A percentile compares a stretch with the other conserved stretches of the same genome.
These are phyloP conservation scores for Lavandula angustifolia DNA, from an alignment of 257 asterid species.

Conservation along the genomic window DNA sequence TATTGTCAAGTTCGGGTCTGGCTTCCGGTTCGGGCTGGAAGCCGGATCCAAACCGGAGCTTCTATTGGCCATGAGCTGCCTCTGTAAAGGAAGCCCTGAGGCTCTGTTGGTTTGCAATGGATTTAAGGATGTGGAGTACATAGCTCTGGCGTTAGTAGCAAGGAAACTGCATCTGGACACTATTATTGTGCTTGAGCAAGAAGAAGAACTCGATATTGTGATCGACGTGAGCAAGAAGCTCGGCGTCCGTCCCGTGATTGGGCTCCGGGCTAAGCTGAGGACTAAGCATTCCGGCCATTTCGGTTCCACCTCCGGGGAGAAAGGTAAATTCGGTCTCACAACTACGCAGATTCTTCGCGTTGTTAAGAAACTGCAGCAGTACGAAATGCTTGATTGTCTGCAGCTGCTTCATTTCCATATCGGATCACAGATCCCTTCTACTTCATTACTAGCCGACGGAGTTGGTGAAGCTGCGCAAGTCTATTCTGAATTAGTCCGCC, in stretches of 20 bases:
- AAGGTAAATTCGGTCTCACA: conserved; percentile 86
- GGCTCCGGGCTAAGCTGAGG: conserved; percentile 87
- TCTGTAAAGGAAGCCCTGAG: conserved; percentile 75
- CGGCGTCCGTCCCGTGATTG: conserved; percentile 74
- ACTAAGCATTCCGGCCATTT: conserved; percentile 96
- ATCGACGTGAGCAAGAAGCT: conserved; percentile 57
- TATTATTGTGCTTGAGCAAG: conserved; percentile 90
- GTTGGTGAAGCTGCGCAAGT: conserved; percentile 90
- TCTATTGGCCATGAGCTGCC: conserved; percentile 85
- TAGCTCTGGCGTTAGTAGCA: conserved; percentile 74
- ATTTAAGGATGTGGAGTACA: conserved; percentile 87
- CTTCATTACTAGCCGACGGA: conserved; percentile 68
- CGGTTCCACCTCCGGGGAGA: conserved; percentile 97
- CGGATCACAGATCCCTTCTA: conserved; percentile 95
- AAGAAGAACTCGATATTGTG: conserved; percentile 79
- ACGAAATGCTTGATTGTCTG: conserved; percentile 81
- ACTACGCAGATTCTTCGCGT: conserved; percentile 79
- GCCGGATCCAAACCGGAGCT: conserved; percentile 99
- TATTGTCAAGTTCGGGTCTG: conserved; percentile 78
- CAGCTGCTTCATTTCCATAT: conserved; percentile 91
- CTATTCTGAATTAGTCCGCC: conserved; percentile 75
- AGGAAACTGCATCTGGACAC: conserved; percentile 67
- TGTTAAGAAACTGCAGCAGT: conserved; percentile 57
- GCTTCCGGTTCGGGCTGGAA: conserved; percentile 79
- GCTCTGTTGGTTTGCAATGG: conserved; percentile 90